Base-by-base conservation (phyloP, 331 rosid genomes). In the Quercus lobata region DNA sequence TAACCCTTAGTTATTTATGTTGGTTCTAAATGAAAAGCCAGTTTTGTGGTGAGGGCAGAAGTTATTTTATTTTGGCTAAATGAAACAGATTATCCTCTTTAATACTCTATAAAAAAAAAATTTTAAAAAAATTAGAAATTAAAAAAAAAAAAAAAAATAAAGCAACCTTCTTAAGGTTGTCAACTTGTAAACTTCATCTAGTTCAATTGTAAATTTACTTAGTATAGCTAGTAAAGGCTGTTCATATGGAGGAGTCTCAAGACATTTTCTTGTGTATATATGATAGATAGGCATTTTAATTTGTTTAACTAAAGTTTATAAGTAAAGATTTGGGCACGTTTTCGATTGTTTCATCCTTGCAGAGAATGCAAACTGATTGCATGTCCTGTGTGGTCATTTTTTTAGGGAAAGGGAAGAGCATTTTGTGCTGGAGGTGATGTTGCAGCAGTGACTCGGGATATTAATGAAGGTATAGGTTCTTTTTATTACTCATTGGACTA, bases 351-450 rank as follows among this genome's bases (percentile, higher is more conserved):
- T 82, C 56, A 68, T 34, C 37, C 18, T 69, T 27, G 17, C 16
- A 58, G 27, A 35, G 76, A 77, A 77, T 74, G 21, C 74, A 35
- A 46, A 17, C 65, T 79, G 53, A 82, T 52, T 73, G 32, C 4
- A 35, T 75, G 41, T 57, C 25, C 0, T 65, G 1, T 3, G 22
- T 57, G 79, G 78, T 62, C 69, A 52, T 77, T 81, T 78, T 76
- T 68, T 44, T 83, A 91, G 99, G 99, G 96, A 62, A 93, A 84
- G 86, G 99, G 98, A 73, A 93, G 96, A 82, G 97, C 99, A 69
- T 93, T 93, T 83, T 95, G 98, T 87, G 99, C 99, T 58, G 99
- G 98, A 66, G 99, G 98, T 73, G 98, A 95, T 83, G 97, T 93
- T 60, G 87, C 92, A 4, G 80, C 92, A 2, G 93, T 90, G 72